Base-by-base conservation (phyloP, 805 yeast genomes). In the Ogataea henricii region DNA sequence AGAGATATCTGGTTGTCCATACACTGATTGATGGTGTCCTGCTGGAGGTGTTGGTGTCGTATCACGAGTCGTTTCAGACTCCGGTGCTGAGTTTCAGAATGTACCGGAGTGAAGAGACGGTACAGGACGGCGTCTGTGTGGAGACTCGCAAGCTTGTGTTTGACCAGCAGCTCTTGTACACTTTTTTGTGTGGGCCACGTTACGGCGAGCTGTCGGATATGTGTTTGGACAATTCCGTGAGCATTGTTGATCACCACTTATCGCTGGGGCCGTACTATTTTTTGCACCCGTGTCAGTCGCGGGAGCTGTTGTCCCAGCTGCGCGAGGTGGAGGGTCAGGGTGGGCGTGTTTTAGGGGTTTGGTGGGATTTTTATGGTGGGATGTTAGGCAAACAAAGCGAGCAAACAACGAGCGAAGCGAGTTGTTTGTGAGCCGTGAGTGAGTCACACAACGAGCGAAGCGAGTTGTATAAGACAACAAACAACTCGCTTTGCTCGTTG, bases 201-300 rank as follows among this genome's bases (percentile, higher is more conserved):
- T 7, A 21, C 29, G 20, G 25, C 9, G 13, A 2, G n/a, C 32
- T 12, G 14, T 34, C 22, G 9, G 23, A 20, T 7, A 17, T 12
- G n/a, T 6, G 23, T 3, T 20, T 12, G 37, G 37, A 34, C 13
- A 14, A 12, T 6, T 18, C n/a, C 8, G 46, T 48, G 14, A 37
- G 43, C 17, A 25, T 57, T 10, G 40, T 23, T 23, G 58, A 55
- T 13, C 49, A 48, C 20, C 51, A 45, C 22, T 33, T 43, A 14
- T 23, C 39, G 9, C 20, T 37, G n/a, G 49, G 54, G 3, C 50
- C 59, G 6, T 57, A 46, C 42, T 54, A 51, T 42, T 65, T 62
- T 43, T 34, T 74, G 0, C 79, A 75, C 50, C 78, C 79, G 3
- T 75, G 79, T 55, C 65, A 67, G 34, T 65, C 74, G 0, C 39